Evolutionary conservation across 495 filamentous ascomycete species (phyloP).

Genomic region (Hamigera avellanea): DNA sequence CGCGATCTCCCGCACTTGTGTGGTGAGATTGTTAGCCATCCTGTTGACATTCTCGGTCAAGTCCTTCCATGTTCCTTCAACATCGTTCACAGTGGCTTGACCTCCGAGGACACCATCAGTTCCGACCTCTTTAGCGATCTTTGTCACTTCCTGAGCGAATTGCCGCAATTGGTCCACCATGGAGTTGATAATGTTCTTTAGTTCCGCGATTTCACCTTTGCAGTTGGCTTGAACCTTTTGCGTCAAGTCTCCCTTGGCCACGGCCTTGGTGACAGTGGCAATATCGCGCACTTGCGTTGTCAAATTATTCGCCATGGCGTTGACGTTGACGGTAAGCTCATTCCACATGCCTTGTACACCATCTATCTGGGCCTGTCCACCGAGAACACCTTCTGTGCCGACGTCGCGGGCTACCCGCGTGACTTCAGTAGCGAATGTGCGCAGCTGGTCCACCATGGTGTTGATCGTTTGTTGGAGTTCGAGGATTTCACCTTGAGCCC

Average conservation of each 20-base stretch:
- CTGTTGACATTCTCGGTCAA: slow-evolving; percentile 96
- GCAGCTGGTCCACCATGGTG: slow-evolving; percentile 96
- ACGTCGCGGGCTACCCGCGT: slow-evolving; percentile 94
- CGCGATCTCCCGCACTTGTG: slow-evolving; percentile 96
- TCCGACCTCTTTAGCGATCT: slow-evolving; percentile 94
- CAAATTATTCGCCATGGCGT: slow-evolving; percentile 95
- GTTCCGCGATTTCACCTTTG: slow-evolving; percentile 88
- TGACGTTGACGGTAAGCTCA: slow-evolving; percentile 95
- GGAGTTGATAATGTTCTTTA: slow-evolving; percentile 96
- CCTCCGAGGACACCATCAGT: slow-evolving; percentile 93
- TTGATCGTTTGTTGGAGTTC: slow-evolving; percentile 97
- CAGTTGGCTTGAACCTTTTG: slow-evolving; percentile 96
- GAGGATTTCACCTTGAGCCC: slow-evolving; percentile 89
- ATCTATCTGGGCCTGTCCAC: slow-evolving; percentile 92
- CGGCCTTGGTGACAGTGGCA: slow-evolving; percentile 95
- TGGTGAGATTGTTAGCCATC: slow-evolving; percentile 98
- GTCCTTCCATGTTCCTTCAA: slow-evolving; percentile 96
- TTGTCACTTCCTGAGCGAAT: slow-evolving; percentile 95
- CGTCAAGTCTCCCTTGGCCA: slow-evolving; percentile 90
- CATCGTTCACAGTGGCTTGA: slow-evolving; percentile 93
- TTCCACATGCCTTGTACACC: slow-evolving; percentile 86
- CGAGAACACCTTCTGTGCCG: slow-evolving; percentile 92
- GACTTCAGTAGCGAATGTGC: slow-evolving; percentile 95
- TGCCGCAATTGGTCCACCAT: slow-evolving; percentile 98
- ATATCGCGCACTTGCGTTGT: slow-evolving; percentile 98